Conservation (phyloP, 2,329 filamentous ascomycete genomes). For the Aureobasidium sp. region DNA sequence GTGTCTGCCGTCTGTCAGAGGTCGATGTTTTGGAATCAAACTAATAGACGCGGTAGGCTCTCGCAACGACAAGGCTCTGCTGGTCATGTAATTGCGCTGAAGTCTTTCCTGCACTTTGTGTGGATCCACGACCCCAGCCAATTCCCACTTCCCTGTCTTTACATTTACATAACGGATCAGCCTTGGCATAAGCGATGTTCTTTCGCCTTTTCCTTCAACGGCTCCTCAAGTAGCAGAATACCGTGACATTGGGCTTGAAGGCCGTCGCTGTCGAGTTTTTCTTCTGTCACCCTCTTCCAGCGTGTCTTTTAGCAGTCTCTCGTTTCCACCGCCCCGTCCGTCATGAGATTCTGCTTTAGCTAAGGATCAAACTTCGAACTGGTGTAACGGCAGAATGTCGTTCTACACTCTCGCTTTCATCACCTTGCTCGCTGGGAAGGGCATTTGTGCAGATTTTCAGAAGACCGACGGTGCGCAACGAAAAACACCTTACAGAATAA, state of each 20-base stretch:
- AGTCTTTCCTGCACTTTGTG: not conserved
- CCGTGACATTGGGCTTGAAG: slow-evolving; percentile 1
- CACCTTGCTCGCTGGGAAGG: not conserved
- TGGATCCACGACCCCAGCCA: not conserved
- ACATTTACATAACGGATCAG: not conserved
- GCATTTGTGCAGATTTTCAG: not conserved
- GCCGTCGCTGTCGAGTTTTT: not conserved
- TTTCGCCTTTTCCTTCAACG: not conserved
- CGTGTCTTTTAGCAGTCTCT: not conserved
- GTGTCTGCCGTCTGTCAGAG: slow-evolving; percentile 4
- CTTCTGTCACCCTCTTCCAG: not conserved
- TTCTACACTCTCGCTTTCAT: slow-evolving; percentile 2
- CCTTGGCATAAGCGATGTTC: slow-evolving; percentile 10
- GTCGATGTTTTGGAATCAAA: not conserved
- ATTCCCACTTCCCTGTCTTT: slow-evolving; percentile 7
- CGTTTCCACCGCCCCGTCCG: not conserved
- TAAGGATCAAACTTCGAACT: not conserved
- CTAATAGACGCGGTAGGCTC: slow-evolving; percentile 1
- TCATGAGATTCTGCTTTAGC: not conserved
- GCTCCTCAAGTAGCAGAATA: not conserved
- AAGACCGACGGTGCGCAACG: not conserved
- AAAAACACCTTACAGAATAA: not conserved
- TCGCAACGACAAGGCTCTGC: not conserved
- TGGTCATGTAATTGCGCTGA: not conserved
- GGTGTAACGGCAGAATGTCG: slow-evolving; percentile 2